Base-by-base conservation (phyloP, 495 filamentous ascomycete genomes). In the Bryoglossum gracile region DNA sequence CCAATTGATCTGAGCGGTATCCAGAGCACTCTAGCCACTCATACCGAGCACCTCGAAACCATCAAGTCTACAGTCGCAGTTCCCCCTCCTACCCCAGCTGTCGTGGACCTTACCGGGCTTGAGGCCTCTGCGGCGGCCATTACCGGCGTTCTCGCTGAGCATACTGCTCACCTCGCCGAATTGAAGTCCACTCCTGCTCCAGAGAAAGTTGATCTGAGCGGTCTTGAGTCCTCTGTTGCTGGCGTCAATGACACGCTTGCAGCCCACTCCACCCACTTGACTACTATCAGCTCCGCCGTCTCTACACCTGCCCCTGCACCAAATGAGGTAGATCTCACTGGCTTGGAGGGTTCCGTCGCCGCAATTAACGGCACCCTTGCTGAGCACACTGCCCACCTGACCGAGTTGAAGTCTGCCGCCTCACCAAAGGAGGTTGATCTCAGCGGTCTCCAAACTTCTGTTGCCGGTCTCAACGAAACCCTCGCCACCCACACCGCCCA, bases 51-150 rank as follows among this genome's bases (percentile, higher is more conserved):
- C 4, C 30, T 57, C 19, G 18, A n/a, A 0, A 41, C 46, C 0
- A 49, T 57, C 49, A 57, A 50, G 24, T 41, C 43, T 19, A 17
- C 33, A 2, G 40, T 53, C 19, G 6, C 21, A 10, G 22, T 35
- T 18, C 48, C 48, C 10, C 44, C 54, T 10, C 43, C 44, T 21
- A 48, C 13, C 5, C n/a, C 45, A 8, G n/a, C n/a, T n/a, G n/a
- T n/a, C n/a, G 44, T 38, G 21, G 26, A 30, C 26, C 26, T 30
- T 30, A 30, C 6, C 13, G 13, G 26, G 6, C 26, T 30, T 30
- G 26, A 30, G 13, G 26, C 26, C 13, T 24, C 32, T n/a, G n/a
- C n/a, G n/a, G n/a, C n/a, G n/a, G n/a, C n/a, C n/a, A n/a, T n/a
- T n/a, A n/a, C n/a, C n/a, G n/a, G n/a, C n/a, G n/a, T n/a, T n/a